Conservation (phyloP, 306 rosid genomes). For the Arachis hypogaea region DNA sequence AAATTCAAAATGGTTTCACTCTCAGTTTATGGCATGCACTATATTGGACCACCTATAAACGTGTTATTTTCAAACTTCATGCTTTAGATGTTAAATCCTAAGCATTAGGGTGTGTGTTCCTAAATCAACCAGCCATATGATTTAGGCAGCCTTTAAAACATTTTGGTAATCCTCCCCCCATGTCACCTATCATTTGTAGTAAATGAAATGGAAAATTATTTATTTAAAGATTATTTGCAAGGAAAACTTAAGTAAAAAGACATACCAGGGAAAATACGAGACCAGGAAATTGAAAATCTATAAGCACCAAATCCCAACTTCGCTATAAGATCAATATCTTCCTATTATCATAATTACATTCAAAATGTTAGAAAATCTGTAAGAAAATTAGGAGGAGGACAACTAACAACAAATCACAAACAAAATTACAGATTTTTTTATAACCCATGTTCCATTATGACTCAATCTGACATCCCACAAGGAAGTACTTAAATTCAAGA, state of each 20-base stretch:
- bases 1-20: no score
- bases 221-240: constrained; percentile 14
- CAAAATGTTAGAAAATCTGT: constrained; percentile 9
- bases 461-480: constrained; percentile 2
- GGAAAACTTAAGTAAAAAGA: constrained; percentile 17
- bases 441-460: background rate
- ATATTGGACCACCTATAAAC: no score
- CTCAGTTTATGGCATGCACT: no score
- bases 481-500: constrained; percentile 29
- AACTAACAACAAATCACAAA: constrained; percentile 10
- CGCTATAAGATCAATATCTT: constrained; percentile 86
- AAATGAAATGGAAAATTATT: constrained; percentile 7
- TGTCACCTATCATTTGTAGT: background rate
- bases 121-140: no score
- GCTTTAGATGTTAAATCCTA: no score
- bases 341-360: constrained; percentile 55
- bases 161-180: no score
- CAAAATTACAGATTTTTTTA: constrained; percentile 4
- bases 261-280: constrained; percentile 91
- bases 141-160: no score
- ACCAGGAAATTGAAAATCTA: constrained; percentile 94
- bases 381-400: background rate
- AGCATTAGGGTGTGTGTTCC: no score
- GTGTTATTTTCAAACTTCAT: no score
- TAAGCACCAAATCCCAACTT: constrained; percentile 85